phyloP scores from a whole-genome alignment of 805 yeast species.

The Metahyphopichia silvanorum region DNA sequence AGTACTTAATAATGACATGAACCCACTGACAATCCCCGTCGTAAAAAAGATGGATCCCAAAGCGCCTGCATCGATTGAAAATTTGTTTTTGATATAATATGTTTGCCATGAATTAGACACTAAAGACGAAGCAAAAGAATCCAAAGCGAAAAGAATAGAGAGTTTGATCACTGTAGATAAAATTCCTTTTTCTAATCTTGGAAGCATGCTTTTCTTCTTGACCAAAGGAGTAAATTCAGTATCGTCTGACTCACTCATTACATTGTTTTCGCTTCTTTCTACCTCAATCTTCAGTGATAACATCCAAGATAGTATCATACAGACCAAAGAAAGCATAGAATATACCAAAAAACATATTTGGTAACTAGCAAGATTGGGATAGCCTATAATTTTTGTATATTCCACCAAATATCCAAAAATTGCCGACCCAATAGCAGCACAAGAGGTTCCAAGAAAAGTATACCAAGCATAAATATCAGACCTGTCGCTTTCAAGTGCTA shows the following conservation, averaged over 20 bases:
- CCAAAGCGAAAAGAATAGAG: constrained; percentile 37
- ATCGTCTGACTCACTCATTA: constrained; percentile 6
- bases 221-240: constrained; percentile 16
- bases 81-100: constrained; percentile 37
- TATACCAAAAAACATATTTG: constrained; percentile 24
- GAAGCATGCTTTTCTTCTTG: constrained; percentile 11
- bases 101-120: constrained; percentile 47
- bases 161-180: constrained; percentile 26
- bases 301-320: constrained; percentile 12
- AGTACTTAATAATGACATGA: constrained; percentile 41
- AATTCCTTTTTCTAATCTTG: constrained; percentile 15
- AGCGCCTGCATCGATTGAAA: constrained; percentile 27
- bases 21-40: constrained; percentile 35
- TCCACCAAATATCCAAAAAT: constrained; percentile 32
- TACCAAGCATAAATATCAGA: constrained; percentile 61
- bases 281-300: constrained; percentile 16
- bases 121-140: constrained; percentile 42
- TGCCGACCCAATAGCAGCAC: constrained; percentile 46
- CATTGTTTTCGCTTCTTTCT: background rate
- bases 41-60: constrained; percentile 40
- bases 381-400: constrained; percentile 11
- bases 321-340: constrained; percentile 16
- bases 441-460: constrained; percentile 45
- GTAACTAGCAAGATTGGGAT: constrained; percentile 22
- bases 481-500: constrained; percentile 37